These are phyloP conservation scores for Komagataella pastoris DNA, from an alignment of 805 yeast genomes.

Conservation along the genomic window DNA sequence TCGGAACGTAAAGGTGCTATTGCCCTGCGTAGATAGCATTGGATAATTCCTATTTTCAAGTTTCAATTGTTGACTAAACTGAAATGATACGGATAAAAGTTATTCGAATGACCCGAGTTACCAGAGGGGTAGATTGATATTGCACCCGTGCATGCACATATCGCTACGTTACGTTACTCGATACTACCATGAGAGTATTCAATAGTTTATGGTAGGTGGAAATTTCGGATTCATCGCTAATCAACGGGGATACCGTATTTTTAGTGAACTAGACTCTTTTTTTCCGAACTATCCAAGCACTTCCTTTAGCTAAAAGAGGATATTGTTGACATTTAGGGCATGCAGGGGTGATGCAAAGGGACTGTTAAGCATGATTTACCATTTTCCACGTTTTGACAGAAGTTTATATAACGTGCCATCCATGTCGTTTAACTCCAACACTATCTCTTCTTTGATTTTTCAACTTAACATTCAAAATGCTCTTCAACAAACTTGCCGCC, in stretches of 20 bases:
- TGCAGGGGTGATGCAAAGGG: neutral
- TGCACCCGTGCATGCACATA: neutral
- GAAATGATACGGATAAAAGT: no score
- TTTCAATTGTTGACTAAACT: no score
- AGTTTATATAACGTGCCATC: neutral
- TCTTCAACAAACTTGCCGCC: neutral
- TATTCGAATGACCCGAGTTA: no score
- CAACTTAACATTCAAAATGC: constrained; percentile 11
- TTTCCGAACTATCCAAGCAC: neutral
- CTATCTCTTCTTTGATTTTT: neutral
- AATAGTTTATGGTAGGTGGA: neutral
- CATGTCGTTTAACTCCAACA: neutral
- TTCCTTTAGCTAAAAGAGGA: neutral
- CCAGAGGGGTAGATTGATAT: no score
- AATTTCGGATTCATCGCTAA: neutral
- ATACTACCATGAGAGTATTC: no score
- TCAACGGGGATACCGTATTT: neutral
- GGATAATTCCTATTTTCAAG: no score
- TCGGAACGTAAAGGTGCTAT: no score
- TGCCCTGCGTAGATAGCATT: no score
- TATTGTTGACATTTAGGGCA: no score
- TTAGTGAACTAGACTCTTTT: neutral
- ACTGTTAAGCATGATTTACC: neutral
- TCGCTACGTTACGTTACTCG: neutral
- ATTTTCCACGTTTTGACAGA: neutral